Base-by-base conservation (phyloP, 805 yeast species). In the Debaryomyces castellii region DNA sequence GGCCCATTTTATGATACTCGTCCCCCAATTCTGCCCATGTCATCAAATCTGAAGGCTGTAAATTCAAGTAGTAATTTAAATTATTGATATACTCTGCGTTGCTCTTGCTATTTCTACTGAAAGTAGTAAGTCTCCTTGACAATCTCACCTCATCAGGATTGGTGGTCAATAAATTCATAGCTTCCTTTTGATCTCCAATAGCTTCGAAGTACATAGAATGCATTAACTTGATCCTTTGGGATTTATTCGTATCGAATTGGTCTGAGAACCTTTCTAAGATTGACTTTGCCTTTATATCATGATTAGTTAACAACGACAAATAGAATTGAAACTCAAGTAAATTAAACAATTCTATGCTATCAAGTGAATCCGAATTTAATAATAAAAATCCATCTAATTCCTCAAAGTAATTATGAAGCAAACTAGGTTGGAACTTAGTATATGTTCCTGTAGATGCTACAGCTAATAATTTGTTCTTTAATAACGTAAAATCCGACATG, bases 21-120 rank as follows among this genome's bases (percentile, higher is more conserved):
- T 81, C 80, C 3, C 82, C 85, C 45, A 90, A 70, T 63, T 88
- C 96, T 40, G 82, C 74, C 96, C 96, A 89, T 2, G 86, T 69
- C 51, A 85, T 82, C 2, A 79, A 69, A 62, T 94, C 98, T 17
- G 83, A 62, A 1, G 97, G 96, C 53, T 78, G 81, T 41, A 75
- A 66, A 44, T 82, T 84, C 43, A 88, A 64, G 51, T 76, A 79
- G 28, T 71, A 75, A 9, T 71, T 67, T 53, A 91, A 71, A 43
- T 75, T 77, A 28, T 72, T 67, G 38, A 88, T 74, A 60, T 81
- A 87, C n/a, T 64, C 67, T 43, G 64, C 40, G 11, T 37, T 62
- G 12, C 45, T 49, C 20, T 51, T 49, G 8, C 4, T 30, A 18
- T 35, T 35, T 16, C 73, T 57, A 24, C 66, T 56, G 43, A 68